Conservation (phyloP, 2,329 filamentous ascomycete species). For the Microcyclosporella mali region DNA sequence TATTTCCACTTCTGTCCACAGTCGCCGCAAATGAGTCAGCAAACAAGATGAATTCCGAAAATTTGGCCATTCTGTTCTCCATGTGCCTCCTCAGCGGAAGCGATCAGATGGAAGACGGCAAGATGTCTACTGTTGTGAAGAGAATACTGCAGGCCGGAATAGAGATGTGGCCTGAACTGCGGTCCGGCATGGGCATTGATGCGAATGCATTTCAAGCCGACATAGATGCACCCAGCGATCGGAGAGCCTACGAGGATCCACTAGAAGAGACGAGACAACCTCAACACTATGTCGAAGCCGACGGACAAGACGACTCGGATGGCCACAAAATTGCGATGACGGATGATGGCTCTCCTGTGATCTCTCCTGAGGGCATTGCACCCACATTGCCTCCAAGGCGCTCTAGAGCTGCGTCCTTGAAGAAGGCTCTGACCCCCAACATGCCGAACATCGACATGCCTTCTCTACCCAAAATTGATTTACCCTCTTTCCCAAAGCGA, state of each 20-base stretch:
- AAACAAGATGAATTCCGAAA: slow-evolving; percentile 52
- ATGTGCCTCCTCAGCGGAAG: slow-evolving; percentile 48
- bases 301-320: slow-evolving; percentile 23
- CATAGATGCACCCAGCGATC: slow-evolving; percentile 35
- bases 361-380: slow-evolving; percentile 9
- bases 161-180: slow-evolving; percentile 40
- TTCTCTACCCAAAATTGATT: slow-evolving; percentile 10
- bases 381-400: slow-evolving; percentile 36
- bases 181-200: slow-evolving; percentile 38
- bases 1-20: slow-evolving; percentile 46
- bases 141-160: slow-evolving; percentile 46
- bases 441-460: slow-evolving; percentile 15
- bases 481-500: slow-evolving; percentile 24
- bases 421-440: slow-evolving; percentile 14
- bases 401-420: slow-evolving; percentile 16
- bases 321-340: slow-evolving; percentile 39
- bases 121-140: slow-evolving; percentile 47
- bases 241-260: slow-evolving; percentile 45
- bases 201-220: slow-evolving; percentile 34
- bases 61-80: slow-evolving; percentile 50
- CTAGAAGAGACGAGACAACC: slow-evolving; percentile 28
- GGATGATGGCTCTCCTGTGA: slow-evolving; percentile 33
- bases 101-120: slow-evolving; percentile 51
- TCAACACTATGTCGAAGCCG: slow-evolving; percentile 17
- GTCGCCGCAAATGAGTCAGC: slow-evolving; percentile 41